Evolutionary conservation across 768 basidiomycete species (phyloP), one percentile per base, ranked within the genome.

Genomic region (Rhizopogon vinicolor): DNA sequence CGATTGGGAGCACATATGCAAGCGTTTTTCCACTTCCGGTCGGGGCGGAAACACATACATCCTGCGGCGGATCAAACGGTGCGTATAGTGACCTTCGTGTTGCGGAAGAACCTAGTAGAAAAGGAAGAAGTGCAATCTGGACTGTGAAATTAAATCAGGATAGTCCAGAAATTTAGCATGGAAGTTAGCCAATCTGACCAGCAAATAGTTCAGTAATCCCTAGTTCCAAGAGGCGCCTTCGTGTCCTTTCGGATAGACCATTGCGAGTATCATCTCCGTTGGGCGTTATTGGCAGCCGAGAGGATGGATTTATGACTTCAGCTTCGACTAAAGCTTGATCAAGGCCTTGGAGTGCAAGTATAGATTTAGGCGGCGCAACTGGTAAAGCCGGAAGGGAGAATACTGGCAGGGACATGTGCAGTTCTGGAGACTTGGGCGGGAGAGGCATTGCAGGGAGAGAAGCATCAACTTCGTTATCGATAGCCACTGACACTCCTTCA

Each of bases 11-110:
- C 1, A 87, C 91, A 72, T 99, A 99, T n/a, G 93, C 91, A 29
- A 99, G 78, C 0, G 96, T 99, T 71, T 99, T 99, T 0, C 97
- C 97, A 62, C 94, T 97, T 22, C 97, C 97, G 0, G 97, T 99
- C 0, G 97, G 97, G 1, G 97, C 97, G 7, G 93, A 97, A 12
- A 96, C 90, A 61, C 94, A 95, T 12, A 94, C 79, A 70, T 99
- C 97, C 28, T 78, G 78, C 28, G 85, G 85, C 37, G 82, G 78
- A 54, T 79, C 66, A 61, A 82, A 86, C 0, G 91, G 86, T 42
- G 78, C 73, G 63, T 92, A 91, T 9, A 93, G 69, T 1, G 75
- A 68, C 49, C 74, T 67, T 41, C 78, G 68, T 4, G 68, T 60
- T 8, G 66, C 60, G 16, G 76, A 65, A 46, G 73, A 50, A 14